Conservation (phyloP, 345 rosid species). For the Salix koriyanagi region DNA sequence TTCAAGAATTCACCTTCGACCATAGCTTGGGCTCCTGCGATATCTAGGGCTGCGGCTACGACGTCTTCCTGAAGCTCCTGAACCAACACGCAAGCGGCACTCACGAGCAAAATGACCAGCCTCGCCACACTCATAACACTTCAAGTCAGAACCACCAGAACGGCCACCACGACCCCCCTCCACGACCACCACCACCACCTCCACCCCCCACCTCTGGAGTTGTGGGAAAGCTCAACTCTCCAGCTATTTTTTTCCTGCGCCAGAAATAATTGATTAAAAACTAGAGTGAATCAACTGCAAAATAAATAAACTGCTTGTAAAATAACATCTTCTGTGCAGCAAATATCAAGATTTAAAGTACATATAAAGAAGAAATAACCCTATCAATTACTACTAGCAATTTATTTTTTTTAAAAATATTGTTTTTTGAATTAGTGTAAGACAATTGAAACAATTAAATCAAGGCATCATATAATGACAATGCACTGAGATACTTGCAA, state of each 20-base stretch:
- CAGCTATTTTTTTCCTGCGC: constrained; percentile 75
- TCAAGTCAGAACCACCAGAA: constrained; percentile 79
- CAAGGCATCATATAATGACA: too few species aligned
- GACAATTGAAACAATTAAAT: too few species aligned
- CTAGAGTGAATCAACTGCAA: background rate
- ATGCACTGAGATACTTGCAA: too few species aligned
- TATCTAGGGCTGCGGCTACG: constrained; percentile 83
- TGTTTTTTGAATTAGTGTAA: too few species aligned
- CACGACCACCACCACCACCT: constrained; percentile 22
- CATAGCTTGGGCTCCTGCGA: constrained; percentile 86
- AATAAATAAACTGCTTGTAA: background rate
- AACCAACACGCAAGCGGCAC: constrained; percentile 66
- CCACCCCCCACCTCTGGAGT: constrained; percentile 49
- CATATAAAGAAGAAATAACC: too few species aligned
- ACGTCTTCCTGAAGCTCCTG: constrained; percentile 41
- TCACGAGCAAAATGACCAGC: constrained; percentile 94
- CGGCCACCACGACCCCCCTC: constrained; percentile 72
- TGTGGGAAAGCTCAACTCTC: constrained; percentile 89
- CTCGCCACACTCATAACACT: constrained; percentile 90
- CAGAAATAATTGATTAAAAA: background rate
- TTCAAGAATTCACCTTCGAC: constrained; percentile 45
- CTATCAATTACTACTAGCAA: too few species aligned
- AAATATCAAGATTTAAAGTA: background rate
- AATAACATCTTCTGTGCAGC: background rate
- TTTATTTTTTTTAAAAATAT: too few species aligned